Conservation (phyloP, 169 alveolate genomes). For the Cryptosporidium ubiquitum region DNA sequence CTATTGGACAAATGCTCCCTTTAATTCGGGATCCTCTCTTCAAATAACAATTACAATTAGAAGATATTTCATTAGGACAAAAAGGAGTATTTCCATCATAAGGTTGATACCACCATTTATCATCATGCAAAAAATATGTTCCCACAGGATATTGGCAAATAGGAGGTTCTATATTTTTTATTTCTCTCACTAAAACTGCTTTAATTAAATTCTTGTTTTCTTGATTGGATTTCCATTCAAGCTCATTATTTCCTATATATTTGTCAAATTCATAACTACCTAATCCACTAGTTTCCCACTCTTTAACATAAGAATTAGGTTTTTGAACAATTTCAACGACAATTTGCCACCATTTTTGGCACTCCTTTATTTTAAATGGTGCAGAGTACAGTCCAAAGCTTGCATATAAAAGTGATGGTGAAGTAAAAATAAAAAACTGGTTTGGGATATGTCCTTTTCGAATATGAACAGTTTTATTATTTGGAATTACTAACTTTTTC, state of each 20-base stretch:
- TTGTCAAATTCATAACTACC: conserved; percentile 40
- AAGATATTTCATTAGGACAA: conserved; percentile 57
- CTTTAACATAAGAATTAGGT: conserved; percentile 62
- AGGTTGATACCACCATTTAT: conserved; percentile 74
- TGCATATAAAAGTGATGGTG: conserved; percentile 74
- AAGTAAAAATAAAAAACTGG: conserved; percentile 71
- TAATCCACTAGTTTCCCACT: conserved; percentile 72
- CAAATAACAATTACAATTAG: conserved; percentile 27
- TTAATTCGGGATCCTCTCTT: conserved; percentile 45
- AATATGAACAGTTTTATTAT: conserved; percentile 65
- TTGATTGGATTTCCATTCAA: conserved; percentile 70
- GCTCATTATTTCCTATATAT: conserved; percentile 51
- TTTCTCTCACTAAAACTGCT: conserved; percentile 67
- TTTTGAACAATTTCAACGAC: conserved; percentile 63
- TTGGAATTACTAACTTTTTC: conserved; percentile 47
- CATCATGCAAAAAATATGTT: conserved; percentile 55
- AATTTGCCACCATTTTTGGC: conserved; percentile 71
- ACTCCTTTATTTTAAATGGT: conserved; percentile 30
- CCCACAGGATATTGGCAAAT: conserved; percentile 67
- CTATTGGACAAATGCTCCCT: conserved; percentile 46
- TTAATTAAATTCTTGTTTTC: conserved; percentile 32
- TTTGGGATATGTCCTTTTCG: conserved; percentile 74
- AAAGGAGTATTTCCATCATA: conserved; percentile 75
- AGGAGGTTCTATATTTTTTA: conserved; percentile 63
- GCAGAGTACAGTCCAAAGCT: conserved; percentile 75